Evolutionary conservation across 2,329 filamentous ascomycete species (phyloP).

Genomic region (Ampelomyces quisqualis): DNA sequence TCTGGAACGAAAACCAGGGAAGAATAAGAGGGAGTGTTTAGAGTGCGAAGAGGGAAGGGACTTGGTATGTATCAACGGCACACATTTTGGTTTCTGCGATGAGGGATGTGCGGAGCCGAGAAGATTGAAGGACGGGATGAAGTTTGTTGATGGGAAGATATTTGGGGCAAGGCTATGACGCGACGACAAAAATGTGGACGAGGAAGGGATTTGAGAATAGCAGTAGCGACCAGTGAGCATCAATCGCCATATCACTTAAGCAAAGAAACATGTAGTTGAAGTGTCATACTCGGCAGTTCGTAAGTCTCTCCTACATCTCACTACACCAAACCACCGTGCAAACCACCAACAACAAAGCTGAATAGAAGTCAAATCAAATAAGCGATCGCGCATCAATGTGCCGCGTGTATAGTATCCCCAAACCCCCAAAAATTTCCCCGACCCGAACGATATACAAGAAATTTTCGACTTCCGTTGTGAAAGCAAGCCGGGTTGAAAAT

Average conservation of each 20-base stretch:
- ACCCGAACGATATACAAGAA: conserved; percentile 4
- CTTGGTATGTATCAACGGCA: not conserved
- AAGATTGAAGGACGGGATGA: not conserved
- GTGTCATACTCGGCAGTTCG: not conserved
- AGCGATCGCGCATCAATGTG: conserved; percentile 6
- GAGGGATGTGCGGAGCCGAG: conserved; percentile 2
- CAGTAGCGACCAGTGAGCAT: no score
- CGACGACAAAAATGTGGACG: no score
- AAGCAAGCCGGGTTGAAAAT: conserved; percentile 3
- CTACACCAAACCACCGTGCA: conserved; percentile 16
- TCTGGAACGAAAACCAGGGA: not conserved
- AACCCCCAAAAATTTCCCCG: not conserved
- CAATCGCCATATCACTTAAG: no score
- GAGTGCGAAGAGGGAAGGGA: not conserved
- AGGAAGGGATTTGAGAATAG: no score
- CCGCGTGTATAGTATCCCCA: conserved; percentile 1
- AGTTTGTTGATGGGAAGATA: conserved; percentile 1
- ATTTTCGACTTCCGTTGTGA: conserved; percentile 1
- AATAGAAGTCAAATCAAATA: conserved; percentile 14
- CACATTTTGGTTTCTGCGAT: conserved; percentile 2
- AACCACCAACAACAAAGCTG: not conserved
- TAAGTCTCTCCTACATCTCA: conserved; percentile 1
- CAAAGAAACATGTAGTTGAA: no score
- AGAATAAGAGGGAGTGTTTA: not conserved
- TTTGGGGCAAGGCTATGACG: no score